Evolutionary conservation across 495 filamentous ascomycete species (phyloP).

Genomic region (Parmelia sp.): DNA sequence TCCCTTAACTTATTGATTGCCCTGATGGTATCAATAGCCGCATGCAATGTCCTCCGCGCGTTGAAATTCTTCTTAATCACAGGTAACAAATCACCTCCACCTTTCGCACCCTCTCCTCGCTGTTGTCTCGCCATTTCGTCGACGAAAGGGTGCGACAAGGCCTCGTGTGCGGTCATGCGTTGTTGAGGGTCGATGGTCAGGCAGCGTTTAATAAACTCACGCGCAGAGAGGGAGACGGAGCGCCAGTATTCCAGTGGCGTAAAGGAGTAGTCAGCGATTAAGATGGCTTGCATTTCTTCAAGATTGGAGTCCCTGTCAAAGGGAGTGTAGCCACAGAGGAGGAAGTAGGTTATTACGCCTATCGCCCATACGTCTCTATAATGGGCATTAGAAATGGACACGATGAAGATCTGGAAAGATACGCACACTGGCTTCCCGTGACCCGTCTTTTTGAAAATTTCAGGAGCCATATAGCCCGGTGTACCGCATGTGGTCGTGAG

Average conservation of each 20-base stretch:
- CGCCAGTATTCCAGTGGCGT: constrained; percentile 97
- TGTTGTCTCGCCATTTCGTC: constrained; percentile 36
- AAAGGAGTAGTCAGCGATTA: constrained; percentile 92
- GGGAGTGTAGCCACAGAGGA: constrained; percentile 95
- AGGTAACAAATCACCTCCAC: constrained; percentile 72
- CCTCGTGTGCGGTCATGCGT: constrained; percentile 92
- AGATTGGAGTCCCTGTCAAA: constrained; percentile 97
- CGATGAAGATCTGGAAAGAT: constrained; percentile 8
- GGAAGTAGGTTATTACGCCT: constrained; percentile 86
- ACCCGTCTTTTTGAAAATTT: constrained; percentile 74
- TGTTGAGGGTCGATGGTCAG: constrained; percentile 80
- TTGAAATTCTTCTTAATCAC: constrained; percentile 99
- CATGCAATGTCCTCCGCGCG: constrained; percentile 84
- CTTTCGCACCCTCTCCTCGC: constrained; percentile 25
- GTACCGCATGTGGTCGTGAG: constrained; percentile 96
- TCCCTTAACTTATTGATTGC: constrained; percentile 95
- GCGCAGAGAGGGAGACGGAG: constrained; percentile 74
- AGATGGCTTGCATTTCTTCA: constrained; percentile 98
- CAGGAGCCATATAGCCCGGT: constrained; percentile 90
- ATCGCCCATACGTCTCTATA: constrained; percentile 70
- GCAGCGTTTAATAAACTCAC: constrained; percentile 83
- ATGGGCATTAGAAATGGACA: constrained; percentile 13
- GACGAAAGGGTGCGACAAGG: constrained; percentile 83
- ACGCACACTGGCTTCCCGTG: constrained; percentile 69
- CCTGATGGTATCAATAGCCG: constrained; percentile 95